Evolutionary conservation across 2,329 filamentous ascomycete species (phyloP), one percentile per base, ranked within the genome.

Genomic region (Cryphonectria parasitica): DNA sequence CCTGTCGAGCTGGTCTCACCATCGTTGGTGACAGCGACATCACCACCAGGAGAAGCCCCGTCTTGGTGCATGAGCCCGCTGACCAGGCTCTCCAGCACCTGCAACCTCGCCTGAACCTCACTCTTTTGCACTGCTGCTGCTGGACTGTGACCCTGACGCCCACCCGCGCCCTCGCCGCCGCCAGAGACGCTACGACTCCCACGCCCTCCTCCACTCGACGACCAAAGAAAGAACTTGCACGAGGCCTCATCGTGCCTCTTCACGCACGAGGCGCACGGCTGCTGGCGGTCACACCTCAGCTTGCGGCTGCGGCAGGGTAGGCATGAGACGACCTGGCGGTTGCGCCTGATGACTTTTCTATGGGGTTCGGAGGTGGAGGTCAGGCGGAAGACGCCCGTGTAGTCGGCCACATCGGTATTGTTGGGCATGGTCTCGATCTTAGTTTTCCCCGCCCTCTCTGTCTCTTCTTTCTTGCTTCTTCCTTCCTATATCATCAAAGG

Each of bases 241-340:
- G 70, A 54, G 3, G 71, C 71, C 5, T 71, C 75, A n/a, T 81
- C 78, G 22, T 80, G 80, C 49, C 82, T 79, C 75, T 79, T 82
- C 66, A 75, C 75, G 71, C 83, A 84, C 8, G 80, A 78, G 31
- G 78, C 77, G 72, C 83, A 84, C 39, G 74, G 82, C 56, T 79
- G 79, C 66, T 76, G 77, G 19, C 82, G 79, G 72, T 84, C 82
- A 72, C 83, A 84, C 68, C 79, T 80, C 10, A 81, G 78, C 75
- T 84, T 84, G 70, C 83, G 81, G 28, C 75, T 76, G 72, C 83
- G 82, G 70, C 83, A 84, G 60, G 78, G 75, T 2, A 77, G 76
- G 74, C 82, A 84, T 6, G 83, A 84, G 28, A 84, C 78, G 52
- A 83, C 76, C 62, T 79, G 80, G 8, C 83, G 78, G 74, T 80